A percentile compares a stretch with the other conserved stretches of the same genome.
These are phyloP conservation scores for Thozetella sp. DNA, from an alignment of 495 filamentous ascomycete genomes.

Conservation along the genomic window DNA sequence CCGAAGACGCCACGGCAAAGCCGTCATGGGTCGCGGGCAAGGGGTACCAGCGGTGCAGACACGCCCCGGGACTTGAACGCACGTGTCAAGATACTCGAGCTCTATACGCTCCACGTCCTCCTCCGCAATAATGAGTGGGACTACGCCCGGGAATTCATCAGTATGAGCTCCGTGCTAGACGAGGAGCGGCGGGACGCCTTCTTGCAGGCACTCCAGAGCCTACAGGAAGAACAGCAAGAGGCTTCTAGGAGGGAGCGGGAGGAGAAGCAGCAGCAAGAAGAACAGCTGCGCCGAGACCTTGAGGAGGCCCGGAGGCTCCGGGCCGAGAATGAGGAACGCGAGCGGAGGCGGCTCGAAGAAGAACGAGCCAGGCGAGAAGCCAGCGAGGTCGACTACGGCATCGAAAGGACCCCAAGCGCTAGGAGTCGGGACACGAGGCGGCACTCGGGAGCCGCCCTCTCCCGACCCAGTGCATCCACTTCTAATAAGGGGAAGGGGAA, in stretches of 20 bases:
- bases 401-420: conserved; percentile 48
- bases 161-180: conserved; percentile 79
- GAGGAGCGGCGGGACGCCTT: conserved; percentile 90
- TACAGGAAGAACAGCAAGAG: conserved; percentile 72
- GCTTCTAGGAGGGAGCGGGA: conserved; percentile 63
- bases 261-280: conserved; percentile 62
- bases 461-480: conserved; percentile 11
- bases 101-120: conserved; percentile 92
- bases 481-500: conserved; percentile 14
- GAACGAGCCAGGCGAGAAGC: conserved; percentile 39
- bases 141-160: conserved; percentile 89
- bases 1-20: conserved; percentile 12
- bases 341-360: conserved; percentile 45
- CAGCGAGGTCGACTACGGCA: conserved; percentile 46
- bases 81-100: conserved; percentile 85
- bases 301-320: conserved; percentile 56
- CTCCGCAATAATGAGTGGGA: conserved; percentile 92
- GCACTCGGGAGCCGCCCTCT: conserved; percentile 5
- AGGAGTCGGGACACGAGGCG: conserved; percentile 32
- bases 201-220: conserved; percentile 71
- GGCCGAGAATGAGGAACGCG: conserved; percentile 55
- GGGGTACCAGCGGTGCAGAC: conserved; percentile 60
- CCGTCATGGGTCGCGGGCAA: conserved; percentile 34
- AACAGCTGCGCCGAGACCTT: conserved; percentile 57
- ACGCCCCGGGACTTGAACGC: conserved; percentile 77